Percentiles rank a stretch among this genome's conserved stretches.
phyloP scores from a whole-genome alignment of 2,329 filamentous ascomycete genomes.

The Cladosporium sp. region DNA sequence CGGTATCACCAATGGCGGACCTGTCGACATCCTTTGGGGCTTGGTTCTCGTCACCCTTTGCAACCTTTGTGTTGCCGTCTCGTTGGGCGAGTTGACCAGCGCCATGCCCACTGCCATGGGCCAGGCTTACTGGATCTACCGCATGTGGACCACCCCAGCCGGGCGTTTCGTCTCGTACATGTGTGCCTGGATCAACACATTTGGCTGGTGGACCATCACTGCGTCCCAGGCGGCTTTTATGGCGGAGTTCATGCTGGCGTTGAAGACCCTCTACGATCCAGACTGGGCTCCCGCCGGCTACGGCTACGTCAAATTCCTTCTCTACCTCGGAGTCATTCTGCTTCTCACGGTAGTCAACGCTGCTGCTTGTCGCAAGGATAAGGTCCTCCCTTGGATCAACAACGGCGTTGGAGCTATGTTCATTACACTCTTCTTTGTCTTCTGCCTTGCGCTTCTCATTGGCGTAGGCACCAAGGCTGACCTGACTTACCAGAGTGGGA shows the following conservation, averaged over 20 bases:
- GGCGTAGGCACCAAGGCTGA: conserved; percentile 42
- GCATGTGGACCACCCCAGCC: conserved; percentile 33
- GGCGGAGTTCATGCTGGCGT: conserved; percentile 52
- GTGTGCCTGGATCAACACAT: conserved; percentile 56
- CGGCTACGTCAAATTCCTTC: conserved; percentile 51
- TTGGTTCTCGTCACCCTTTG: conserved; percentile 48
- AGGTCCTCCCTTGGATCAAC: conserved; percentile 48
- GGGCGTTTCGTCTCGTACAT: conserved; percentile 51
- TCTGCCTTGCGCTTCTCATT: conserved; percentile 48
- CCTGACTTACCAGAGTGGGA: conserved; percentile 43
- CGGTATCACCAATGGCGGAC: conserved; percentile 50
- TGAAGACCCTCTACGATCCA: conserved; percentile 49
- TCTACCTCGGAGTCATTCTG: conserved; percentile 48
- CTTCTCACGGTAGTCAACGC: conserved; percentile 47
- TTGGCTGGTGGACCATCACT: conserved; percentile 53
- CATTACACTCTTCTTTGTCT: conserved; percentile 46
- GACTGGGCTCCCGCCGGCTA: conserved; percentile 40
- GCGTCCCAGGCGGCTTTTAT: conserved; percentile 54
- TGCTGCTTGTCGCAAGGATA: conserved; percentile 46
- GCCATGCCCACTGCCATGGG: conserved; percentile 56
- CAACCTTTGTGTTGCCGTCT: conserved; percentile 47
- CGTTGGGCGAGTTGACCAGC: conserved; percentile 51
- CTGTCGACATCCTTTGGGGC: conserved; percentile 51
- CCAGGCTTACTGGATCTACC: conserved; percentile 53
- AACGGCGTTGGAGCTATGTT: conserved; percentile 52